Percentiles rank a stretch among this genome's conserved stretches.
Evolutionary conservation across 106 monocot genomes (phyloP).

Genomic region (Platanthera guangdongensis): DNA sequence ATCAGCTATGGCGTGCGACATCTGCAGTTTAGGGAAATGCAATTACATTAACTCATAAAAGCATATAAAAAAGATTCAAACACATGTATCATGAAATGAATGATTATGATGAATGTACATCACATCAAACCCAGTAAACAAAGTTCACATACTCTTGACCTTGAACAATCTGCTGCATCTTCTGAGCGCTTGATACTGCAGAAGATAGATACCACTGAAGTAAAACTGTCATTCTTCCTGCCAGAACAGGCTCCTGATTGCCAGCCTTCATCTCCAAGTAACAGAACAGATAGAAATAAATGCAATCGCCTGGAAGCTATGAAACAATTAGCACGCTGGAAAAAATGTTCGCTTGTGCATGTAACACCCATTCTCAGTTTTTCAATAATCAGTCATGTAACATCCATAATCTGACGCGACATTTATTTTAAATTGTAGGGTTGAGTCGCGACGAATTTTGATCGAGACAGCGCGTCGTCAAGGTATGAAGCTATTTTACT

Average conservation of each 20-base stretch:
- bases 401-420: too few species aligned
- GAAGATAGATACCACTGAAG: conserved; percentile 55
- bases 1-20: conserved; percentile 69
- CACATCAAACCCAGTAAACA: background rate
- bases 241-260: conserved; percentile 28
- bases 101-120: background rate
- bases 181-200: conserved; percentile 65
- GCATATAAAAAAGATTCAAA: background rate
- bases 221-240: conserved; percentile 37
- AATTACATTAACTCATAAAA: conserved; percentile 5
- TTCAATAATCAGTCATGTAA: too few species aligned
- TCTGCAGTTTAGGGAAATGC: conserved; percentile 28
- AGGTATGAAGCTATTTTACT: too few species aligned
- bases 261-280: conserved; percentile 56
- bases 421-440: too few species aligned
- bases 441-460: too few species aligned
- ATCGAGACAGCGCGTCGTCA: too few species aligned
- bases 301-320: conserved; percentile 64
- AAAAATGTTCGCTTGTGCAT: background rate
- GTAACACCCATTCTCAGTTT: too few species aligned
- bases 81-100: background rate
- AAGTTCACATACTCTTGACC: conserved; percentile 52
- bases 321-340: conserved; percentile 14
- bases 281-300: conserved; percentile 65
- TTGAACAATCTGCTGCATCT: conserved; percentile 63